Evolutionary conservation across 768 basidiomycete genomes (phyloP).

Genomic region (Amanita thiersii): DNA sequence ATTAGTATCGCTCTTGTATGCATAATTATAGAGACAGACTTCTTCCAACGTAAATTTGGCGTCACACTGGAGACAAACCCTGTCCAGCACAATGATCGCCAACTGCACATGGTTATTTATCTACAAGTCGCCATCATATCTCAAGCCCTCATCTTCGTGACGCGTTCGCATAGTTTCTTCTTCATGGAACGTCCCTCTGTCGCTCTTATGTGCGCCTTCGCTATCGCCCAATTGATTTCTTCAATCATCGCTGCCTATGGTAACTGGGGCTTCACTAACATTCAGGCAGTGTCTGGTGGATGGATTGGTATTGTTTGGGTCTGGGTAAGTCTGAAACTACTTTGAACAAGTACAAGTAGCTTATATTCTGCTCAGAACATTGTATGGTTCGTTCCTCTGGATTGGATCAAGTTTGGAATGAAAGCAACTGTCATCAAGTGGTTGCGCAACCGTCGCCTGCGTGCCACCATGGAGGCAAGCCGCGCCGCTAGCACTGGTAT

Average conservation of each 20-base stretch:
- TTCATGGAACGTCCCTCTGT: conserved; percentile 93
- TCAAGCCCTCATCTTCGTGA: conserved; percentile 95
- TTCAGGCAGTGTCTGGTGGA: conserved; percentile 72
- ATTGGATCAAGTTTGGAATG: conserved; percentile 95
- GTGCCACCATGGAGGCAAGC: conserved; percentile 26
- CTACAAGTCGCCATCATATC: conserved; percentile 98
- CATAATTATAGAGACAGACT: conserved; percentile 78
- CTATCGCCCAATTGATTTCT: conserved; percentile 87
- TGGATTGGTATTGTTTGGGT: conserved; percentile 99
- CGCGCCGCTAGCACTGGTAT: conserved; percentile 46
- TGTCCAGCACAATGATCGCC: conserved; percentile 51
- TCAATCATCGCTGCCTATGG: conserved; percentile 94
- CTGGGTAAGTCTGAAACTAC: conserved; percentile 54
- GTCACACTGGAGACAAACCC: conserved; percentile 42
- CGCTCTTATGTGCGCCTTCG: conserved; percentile 87
- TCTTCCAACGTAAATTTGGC: conserved; percentile 85
- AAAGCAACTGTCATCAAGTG: conserved; percentile 86
- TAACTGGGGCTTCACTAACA: conserved; percentile 90
- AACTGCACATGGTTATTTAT: conserved; percentile 87
- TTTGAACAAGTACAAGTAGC: background rate
- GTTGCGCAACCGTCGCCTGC: conserved; percentile 63
- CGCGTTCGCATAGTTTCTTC: conserved; percentile 92
- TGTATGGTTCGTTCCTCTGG: conserved; percentile 92
- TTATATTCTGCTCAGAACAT: conserved; percentile 58
- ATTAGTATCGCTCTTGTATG: conserved; percentile 67